Evolutionary conservation across 768 basidiomycete species (phyloP).

Genomic region (Boletus rubropictus): DNA sequence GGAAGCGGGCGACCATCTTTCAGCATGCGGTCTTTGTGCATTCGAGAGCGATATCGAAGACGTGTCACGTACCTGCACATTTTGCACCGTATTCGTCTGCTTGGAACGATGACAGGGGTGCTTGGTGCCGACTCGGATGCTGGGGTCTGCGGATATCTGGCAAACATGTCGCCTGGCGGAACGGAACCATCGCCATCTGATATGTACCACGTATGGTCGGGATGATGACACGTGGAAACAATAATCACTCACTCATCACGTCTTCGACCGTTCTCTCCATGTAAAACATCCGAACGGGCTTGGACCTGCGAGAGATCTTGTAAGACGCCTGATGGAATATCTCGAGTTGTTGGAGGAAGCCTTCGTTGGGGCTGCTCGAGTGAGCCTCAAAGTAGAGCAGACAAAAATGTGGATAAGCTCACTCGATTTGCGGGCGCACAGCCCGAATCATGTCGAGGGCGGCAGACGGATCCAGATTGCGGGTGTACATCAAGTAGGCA

Average conservation of each 20-base stretch:
- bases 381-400: background rate
- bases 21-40: background rate
- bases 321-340: constrained; percentile 71
- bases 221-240: background rate
- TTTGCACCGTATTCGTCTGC: constrained; percentile 79
- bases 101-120: constrained; percentile 50
- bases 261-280: constrained; percentile 69
- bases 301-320: constrained; percentile 60
- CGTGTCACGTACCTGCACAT: constrained; percentile 65
- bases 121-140: constrained; percentile 48
- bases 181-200: constrained; percentile 70
- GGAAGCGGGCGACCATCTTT: background rate
- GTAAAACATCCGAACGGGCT: constrained; percentile 75
- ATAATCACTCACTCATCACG: constrained; percentile 61
- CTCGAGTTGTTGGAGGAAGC: constrained; percentile 76
- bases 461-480: constrained; percentile 46
- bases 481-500: constrained; percentile 82
- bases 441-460: constrained; percentile 67
- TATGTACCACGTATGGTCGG: background rate
- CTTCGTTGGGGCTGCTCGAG: constrained; percentile 68
- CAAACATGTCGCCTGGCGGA: constrained; percentile 68
- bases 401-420: constrained; percentile 24
- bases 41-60: background rate
- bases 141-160: constrained; percentile 63
- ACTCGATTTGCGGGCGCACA: constrained; percentile 69